Percentiles rank a stretch among this genome's conserved stretches.
Conservation (phyloP, 306 rosid genomes). For the Quercus parvula region DNA sequence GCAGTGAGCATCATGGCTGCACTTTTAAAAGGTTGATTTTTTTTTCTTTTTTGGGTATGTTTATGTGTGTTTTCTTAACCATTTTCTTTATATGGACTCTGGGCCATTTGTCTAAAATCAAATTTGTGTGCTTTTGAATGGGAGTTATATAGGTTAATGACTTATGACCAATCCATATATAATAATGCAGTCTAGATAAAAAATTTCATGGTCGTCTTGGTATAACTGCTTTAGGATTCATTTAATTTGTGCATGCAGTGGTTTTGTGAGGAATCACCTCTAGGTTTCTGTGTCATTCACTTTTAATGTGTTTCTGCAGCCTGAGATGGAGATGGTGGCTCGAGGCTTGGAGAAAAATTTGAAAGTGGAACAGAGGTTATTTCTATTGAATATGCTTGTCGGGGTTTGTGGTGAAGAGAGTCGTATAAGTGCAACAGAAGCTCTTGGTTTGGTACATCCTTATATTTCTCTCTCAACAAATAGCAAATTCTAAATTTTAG, state of each 20-base stretch:
- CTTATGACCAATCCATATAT: background rate
- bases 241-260: background rate
- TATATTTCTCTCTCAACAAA: background rate
- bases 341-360: constrained; percentile 76
- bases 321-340: constrained; percentile 97
- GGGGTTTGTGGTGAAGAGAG: constrained; percentile 61
- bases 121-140: background rate
- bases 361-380: constrained; percentile 67
- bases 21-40: background rate
- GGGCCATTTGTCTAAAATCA: background rate
- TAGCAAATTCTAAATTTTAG: background rate
- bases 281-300: background rate
- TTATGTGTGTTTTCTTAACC: background rate
- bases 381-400: constrained; percentile 60
- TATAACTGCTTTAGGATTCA: background rate
- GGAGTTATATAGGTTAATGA: background rate
- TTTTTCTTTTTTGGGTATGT: background rate
- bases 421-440: constrained; percentile 67
- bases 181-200: background rate
- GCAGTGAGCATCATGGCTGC: background rate
- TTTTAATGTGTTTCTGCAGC: constrained; percentile 40
- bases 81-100: background rate
- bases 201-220: background rate
- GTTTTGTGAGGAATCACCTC: background rate
- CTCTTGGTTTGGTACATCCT: constrained; percentile 72